Evolutionary conservation across 352 stramenopile genomes (phyloP), one percentile per base, ranked within the genome.

Genomic region (Phytophthora multivora): DNA sequence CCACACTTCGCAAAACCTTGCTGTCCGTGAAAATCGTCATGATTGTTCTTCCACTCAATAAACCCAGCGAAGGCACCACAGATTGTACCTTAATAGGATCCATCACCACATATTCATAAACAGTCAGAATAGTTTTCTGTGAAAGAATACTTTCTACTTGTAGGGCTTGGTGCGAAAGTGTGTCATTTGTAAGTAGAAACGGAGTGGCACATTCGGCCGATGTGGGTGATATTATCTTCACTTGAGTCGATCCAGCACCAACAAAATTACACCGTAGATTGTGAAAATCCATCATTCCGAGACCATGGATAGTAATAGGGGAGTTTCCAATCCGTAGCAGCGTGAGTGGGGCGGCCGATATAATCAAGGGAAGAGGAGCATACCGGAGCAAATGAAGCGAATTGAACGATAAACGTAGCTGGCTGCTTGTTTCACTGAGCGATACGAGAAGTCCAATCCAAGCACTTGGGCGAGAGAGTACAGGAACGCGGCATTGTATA

Each of bases 381-480:
- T 71, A 73, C n/a, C 54, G 68, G 53, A 83, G 19, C 39, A 80
- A 30, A 54, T 70, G 69, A n/a, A 56, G 33, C 2, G 52, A 21
- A 3, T 64, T 51, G 4, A 12, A 11, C n/a, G 15, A 46, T 28
- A 5, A 13, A 45, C 5, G 30, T 9, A 33, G 48, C 3, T 59
- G 16, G 12, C 41, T 26, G 15, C 8, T 18, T 12, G 30, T 19
- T 8, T 52, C 48, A 31, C 26, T 53, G 16, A 80, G 26, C 16
- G 59, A 68, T 25, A 85, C 28, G 13, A 38, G 10, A 25, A 82
- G 41, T 16, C 50, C 65, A 50, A 82, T 48, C 75, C 73, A 82
- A 25, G 18, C 15, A 10, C 62, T 51, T 25, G 48, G 47, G 16
- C 53, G 62, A 53, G 57, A 25, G 1, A 85, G 18, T 35, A 46